Percentiles rank a stretch among this genome's conserved stretches.
phyloP scores from a whole-genome alignment of 305 asterid species.

The Petunia hybrid region DNA sequence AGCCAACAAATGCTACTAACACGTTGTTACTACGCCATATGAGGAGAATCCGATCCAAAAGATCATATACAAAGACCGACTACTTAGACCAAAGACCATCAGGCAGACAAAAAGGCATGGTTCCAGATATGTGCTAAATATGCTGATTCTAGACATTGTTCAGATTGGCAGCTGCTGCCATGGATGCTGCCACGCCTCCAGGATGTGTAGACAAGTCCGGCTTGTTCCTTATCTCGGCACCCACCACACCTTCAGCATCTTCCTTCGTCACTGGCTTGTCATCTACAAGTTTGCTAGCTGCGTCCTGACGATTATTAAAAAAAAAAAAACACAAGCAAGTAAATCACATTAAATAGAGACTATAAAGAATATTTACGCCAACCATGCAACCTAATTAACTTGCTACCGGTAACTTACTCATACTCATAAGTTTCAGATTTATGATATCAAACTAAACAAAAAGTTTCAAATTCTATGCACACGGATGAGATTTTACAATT shows the following conservation, averaged over 20 bases:
- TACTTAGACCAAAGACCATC: neutral
- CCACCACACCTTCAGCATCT: conserved; percentile 32
- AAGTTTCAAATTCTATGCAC: too few species aligned
- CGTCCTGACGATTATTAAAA: neutral
- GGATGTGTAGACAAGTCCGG: conserved; percentile 26
- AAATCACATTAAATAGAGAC: too few species aligned
- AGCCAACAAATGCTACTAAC: too few species aligned
- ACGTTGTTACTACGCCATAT: neutral
- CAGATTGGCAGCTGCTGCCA: conserved; percentile 34
- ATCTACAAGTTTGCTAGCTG: neutral
- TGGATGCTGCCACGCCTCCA: conserved; percentile 37
- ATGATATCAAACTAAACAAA: too few species aligned
- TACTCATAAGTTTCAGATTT: too few species aligned
- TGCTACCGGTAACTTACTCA: too few species aligned
- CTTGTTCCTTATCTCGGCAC: conserved; percentile 30
- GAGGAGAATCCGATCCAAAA: neutral
- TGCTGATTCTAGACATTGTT: conserved; percentile 3
- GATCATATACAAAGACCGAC: neutral
- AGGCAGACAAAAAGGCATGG: neutral
- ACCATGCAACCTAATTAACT: too few species aligned
- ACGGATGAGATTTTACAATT: too few species aligned
- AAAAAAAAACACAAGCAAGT: neutral
- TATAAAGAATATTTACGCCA: too few species aligned
- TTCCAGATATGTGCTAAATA: neutral
- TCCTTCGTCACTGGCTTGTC: conserved; percentile 29